Percentiles rank a stretch among this genome's conserved stretches.
Conservation (phyloP, 1,284 basidiomycete species). For the Leccinum subrobustum region DNA sequence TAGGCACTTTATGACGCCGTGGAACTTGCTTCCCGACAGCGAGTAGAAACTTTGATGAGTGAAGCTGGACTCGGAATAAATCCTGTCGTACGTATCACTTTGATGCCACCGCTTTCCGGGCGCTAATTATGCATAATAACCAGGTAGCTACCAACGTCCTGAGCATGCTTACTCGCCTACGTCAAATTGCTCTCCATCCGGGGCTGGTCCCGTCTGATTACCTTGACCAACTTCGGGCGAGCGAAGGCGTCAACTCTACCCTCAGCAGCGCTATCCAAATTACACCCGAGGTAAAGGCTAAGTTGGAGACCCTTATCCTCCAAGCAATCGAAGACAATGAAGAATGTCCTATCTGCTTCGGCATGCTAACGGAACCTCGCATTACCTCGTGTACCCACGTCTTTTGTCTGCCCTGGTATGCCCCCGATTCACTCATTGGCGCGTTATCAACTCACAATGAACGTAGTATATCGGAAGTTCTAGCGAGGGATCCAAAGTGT, state of each 20-base stretch:
- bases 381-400: slow-evolving; percentile 80
- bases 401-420: slow-evolving; percentile 75
- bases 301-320: slow-evolving; percentile 63
- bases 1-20: slow-evolving; percentile 77
- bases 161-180: slow-evolving; percentile 82
- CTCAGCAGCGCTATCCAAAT: slow-evolving; percentile 35
- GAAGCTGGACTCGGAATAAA: slow-evolving; percentile 35
- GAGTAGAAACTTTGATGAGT: slow-evolving; percentile 59
- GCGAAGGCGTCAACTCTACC: slow-evolving; percentile 36
- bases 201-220: slow-evolving; percentile 76
- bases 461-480: slow-evolving; percentile 63
- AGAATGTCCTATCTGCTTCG: slow-evolving; percentile 83
- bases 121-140: slow-evolving; percentile 3
- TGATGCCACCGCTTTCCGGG: neutral
- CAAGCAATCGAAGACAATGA: slow-evolving; percentile 78
- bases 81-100: slow-evolving; percentile 34
- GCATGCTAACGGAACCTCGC: slow-evolving; percentile 61
- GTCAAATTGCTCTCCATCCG: slow-evolving; percentile 83
- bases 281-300: slow-evolving; percentile 49
- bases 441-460: slow-evolving; percentile 7
- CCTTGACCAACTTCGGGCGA: slow-evolving; percentile 60
- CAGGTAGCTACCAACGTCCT: slow-evolving; percentile 72
- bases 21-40: slow-evolving; percentile 59
- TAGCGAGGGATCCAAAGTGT: slow-evolving; percentile 68
- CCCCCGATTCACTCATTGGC: neutral